A percentile compares a stretch with the other conserved stretches of the same genome.
Conservation (phyloP, 371 early-diverging fungal species). For the Saksenaea vasiformis region DNA sequence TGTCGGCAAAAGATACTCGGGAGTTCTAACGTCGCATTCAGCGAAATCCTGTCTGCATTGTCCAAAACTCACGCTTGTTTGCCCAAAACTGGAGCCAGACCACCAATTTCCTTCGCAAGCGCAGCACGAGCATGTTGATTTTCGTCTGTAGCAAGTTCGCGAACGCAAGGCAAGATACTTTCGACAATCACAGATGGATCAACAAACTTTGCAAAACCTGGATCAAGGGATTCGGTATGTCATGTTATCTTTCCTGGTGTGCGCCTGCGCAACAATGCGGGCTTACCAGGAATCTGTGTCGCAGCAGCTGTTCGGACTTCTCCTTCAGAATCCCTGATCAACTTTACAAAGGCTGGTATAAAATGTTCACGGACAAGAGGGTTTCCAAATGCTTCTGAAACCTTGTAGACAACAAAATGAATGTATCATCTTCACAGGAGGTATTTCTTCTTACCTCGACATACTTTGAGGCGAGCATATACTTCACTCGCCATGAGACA, state of each 20-base stretch:
- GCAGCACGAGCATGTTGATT: constrained; percentile 95
- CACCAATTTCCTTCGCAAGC: constrained; percentile 90
- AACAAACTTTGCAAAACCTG: constrained; percentile 81
- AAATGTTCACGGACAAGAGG: constrained; percentile 74
- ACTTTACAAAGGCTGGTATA: constrained; percentile 68
- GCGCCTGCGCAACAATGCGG: background rate
- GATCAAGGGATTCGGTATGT: constrained; percentile 9
- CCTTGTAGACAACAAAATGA: constrained; percentile 33
- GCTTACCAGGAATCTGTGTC: constrained; percentile 77
- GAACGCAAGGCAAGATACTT: constrained; percentile 85
- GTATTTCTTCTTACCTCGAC: constrained; percentile 65
- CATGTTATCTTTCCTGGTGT: background rate
- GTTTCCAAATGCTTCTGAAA: constrained; percentile 76
- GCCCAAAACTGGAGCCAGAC: constrained; percentile 90
- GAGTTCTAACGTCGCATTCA: constrained; percentile 56
- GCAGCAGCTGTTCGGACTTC: constrained; percentile 94
- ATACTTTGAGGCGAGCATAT: constrained; percentile 96
- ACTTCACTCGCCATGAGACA: constrained; percentile 96
- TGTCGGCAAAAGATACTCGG: constrained; percentile 88
- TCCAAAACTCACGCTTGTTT: constrained; percentile 72
- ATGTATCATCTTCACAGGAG: background rate
- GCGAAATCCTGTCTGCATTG: background rate
- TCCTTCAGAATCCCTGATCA: constrained; percentile 92
- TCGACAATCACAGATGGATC: constrained; percentile 74
- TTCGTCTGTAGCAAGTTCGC: constrained; percentile 85